These are phyloP conservation scores for Incumbomyces delicatus DNA, from an alignment of 2,329 filamentous ascomycete species.

Conservation along the genomic window DNA sequence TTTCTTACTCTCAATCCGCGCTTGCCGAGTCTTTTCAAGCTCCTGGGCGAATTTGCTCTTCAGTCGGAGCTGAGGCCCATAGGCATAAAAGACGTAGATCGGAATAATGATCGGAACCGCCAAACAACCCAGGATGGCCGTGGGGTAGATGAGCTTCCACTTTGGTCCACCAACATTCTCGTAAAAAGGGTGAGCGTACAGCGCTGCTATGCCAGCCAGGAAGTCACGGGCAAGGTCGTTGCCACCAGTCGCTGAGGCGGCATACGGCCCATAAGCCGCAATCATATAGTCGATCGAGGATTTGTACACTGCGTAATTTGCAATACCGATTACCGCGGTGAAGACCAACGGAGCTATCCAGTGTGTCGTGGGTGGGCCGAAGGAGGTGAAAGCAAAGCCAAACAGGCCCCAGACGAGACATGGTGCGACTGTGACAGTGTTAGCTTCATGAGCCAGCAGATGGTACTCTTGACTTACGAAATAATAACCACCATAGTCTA, in stretches of 20 bases:
- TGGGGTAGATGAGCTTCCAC: slow-evolving; percentile 29
- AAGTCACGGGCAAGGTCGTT: slow-evolving; percentile 58
- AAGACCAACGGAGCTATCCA: slow-evolving; percentile 56
- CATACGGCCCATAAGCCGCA: slow-evolving; percentile 56
- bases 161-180: slow-evolving; percentile 39
- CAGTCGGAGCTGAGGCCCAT: slow-evolving; percentile 48
- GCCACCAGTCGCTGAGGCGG: slow-evolving; percentile 56
- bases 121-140: slow-evolving; percentile 51
- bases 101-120: slow-evolving; percentile 51
- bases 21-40: slow-evolving; percentile 38
- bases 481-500: slow-evolving; percentile 51
- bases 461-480: slow-evolving; percentile 25
- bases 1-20: slow-evolving; percentile 14
- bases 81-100: slow-evolving; percentile 58
- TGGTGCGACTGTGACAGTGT: slow-evolving; percentile 36
- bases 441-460: background rate
- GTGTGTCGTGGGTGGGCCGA: slow-evolving; percentile 44
- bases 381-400: slow-evolving; percentile 51
- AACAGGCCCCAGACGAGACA: slow-evolving; percentile 50
- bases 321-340: slow-evolving; percentile 47
- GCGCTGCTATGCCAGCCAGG: slow-evolving; percentile 50
- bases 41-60: slow-evolving; percentile 55
- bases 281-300: slow-evolving; percentile 57
- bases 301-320: slow-evolving; percentile 49
- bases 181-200: slow-evolving; percentile 47